Evolutionary conservation across 257 asterid species (phyloP).

Genomic region (Solanum gracilifrons): DNA sequence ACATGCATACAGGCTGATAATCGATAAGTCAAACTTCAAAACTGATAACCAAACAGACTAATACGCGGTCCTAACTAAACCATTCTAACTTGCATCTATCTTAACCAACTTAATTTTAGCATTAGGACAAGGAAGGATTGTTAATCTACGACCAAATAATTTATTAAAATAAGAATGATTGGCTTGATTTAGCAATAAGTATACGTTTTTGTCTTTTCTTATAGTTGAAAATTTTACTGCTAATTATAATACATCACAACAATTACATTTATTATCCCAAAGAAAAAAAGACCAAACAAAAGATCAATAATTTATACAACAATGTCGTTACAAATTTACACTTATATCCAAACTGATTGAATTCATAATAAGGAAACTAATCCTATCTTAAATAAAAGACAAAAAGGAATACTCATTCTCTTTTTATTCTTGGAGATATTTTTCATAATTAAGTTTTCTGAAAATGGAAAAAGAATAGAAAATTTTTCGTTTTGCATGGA

Average conservation of each 20-base stretch:
- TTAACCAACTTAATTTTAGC: background rate
- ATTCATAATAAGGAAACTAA: background rate
- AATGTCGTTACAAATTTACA: background rate
- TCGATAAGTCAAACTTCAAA: background rate
- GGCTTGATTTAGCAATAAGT: background rate
- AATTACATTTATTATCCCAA: background rate
- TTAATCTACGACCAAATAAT: background rate
- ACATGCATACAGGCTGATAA: background rate
- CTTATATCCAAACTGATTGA: background rate
- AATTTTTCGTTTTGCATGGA: background rate
- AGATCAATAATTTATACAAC: background rate
- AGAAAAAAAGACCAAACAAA: background rate
- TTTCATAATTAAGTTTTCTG: background rate
- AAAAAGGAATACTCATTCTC: background rate
- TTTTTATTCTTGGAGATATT: background rate
- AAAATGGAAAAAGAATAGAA: background rate
- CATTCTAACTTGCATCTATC: background rate
- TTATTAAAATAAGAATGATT: background rate
- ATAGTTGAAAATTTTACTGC: background rate
- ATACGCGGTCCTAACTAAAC: background rate
- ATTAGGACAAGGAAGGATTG: background rate
- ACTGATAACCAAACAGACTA: too few species aligned
- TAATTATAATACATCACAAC: background rate
- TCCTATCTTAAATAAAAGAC: background rate
- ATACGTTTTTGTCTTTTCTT: background rate